phyloP scores from a whole-genome alignment of 768 basidiomycete species.

The Leccinum variicolor region DNA sequence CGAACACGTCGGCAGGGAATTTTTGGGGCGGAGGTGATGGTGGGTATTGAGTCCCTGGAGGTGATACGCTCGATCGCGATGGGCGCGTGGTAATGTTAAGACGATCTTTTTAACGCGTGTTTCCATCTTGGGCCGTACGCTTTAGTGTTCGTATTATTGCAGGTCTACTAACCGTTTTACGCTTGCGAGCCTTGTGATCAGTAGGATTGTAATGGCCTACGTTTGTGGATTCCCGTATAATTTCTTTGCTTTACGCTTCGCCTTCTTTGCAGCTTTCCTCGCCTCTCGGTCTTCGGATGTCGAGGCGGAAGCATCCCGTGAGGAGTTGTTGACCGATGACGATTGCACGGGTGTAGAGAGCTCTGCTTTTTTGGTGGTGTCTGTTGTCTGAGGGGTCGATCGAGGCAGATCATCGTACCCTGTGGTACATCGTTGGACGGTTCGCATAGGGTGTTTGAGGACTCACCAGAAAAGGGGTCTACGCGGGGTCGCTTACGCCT shows the following conservation, averaged over 20 bases:
- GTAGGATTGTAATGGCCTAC: conserved; percentile 5
- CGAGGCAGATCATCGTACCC: conserved; percentile 30
- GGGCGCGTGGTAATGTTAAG: conserved; percentile 28
- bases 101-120: conserved; percentile 21
- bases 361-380: conserved; percentile 11
- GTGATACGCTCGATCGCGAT: conserved; percentile 56
- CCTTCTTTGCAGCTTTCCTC: conserved; percentile 32
- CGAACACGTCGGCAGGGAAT: conserved; percentile 22
- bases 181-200: conserved; percentile 13
- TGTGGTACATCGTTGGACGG: conserved; percentile 6
- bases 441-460: not conserved
- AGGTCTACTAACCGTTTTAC: conserved; percentile 9
- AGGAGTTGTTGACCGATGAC: conserved; percentile 4
- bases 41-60: conserved; percentile 40
- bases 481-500: conserved; percentile 49
- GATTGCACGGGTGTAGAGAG: not conserved
- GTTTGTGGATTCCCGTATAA: conserved; percentile 1
- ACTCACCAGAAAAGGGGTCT: conserved; percentile 50
- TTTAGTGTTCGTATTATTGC: conserved; percentile 21
- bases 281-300: conserved; percentile 20
- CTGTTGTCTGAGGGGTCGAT: not conserved
- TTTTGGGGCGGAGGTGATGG: conserved; percentile 26
- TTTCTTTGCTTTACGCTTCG: conserved; percentile 33
- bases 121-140: conserved; percentile 25
- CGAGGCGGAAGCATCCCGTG: conserved; percentile 21